Conservation (phyloP, 768 basidiomycete genomes). For the Brasilioporus rufonigricans region DNA sequence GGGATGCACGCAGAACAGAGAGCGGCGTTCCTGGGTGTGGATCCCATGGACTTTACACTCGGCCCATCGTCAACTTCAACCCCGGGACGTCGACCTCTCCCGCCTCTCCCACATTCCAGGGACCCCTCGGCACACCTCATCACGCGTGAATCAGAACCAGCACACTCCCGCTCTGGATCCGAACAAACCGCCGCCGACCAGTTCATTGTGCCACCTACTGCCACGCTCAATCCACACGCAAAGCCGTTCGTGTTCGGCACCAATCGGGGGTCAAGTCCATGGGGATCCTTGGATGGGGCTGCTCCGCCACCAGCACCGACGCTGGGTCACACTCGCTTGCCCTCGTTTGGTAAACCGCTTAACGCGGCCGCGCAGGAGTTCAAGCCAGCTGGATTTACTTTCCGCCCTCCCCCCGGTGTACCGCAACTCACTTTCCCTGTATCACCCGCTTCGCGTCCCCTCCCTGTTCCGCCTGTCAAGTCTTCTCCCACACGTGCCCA, state of each 20-base stretch:
- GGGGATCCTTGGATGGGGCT: conserved; percentile 27
- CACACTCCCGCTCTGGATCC: conserved; percentile 56
- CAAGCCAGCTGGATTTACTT: conserved; percentile 74
- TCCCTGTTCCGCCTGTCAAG: conserved; percentile 37
- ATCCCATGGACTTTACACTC: conserved; percentile 43
- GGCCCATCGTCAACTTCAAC: conserved; percentile 44
- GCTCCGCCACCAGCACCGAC: conserved; percentile 38
- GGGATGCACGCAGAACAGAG: conserved; percentile 37
- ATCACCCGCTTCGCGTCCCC: conserved; percentile 35
- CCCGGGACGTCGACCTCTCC: conserved; percentile 49
- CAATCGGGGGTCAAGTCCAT: conserved; percentile 35
- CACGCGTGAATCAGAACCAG: conserved; percentile 55
- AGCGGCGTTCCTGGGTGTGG: conserved; percentile 44
- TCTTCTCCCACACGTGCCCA: conserved; percentile 23
- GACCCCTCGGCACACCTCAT: conserved; percentile 61
- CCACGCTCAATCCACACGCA: conserved; percentile 69
- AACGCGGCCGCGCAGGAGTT: conserved; percentile 81
- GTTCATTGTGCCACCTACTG: conserved; percentile 15
- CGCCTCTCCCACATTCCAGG: conserved; percentile 65
- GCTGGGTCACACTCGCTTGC: conserved; percentile 36
- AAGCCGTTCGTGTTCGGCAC: conserved; percentile 82
- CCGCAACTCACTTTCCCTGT: conserved; percentile 49
- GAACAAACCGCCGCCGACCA: conserved; percentile 39
- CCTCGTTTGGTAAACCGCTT: conserved; percentile 63
- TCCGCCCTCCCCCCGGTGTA: conserved; percentile 66